A percentile compares a stretch with the other conserved stretches of the same genome.
Conservation (phyloP, 495 filamentous ascomycete genomes). For the Penicillium roqueforti region DNA sequence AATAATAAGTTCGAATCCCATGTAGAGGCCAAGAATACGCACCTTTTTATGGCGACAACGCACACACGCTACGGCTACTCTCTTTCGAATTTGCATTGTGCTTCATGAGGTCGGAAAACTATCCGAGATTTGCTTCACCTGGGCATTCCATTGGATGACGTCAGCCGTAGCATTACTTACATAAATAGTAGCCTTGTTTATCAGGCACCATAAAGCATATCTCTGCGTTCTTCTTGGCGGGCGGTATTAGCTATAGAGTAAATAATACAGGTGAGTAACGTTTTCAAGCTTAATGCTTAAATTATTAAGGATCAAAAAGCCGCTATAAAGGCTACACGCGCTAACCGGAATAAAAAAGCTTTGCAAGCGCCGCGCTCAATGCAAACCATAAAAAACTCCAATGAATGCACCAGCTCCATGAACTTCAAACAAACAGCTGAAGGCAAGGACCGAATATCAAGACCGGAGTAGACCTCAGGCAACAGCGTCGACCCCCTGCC, state of each 20-base stretch:
- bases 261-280: not conserved
- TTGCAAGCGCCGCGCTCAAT: conserved; percentile 2
- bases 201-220: not conserved
- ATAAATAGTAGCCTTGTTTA: not conserved
- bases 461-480: not conserved
- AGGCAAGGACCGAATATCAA: not conserved
- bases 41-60: conserved; percentile 33
- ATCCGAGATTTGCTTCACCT: conserved; percentile 3
- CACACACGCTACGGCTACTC: conserved; percentile 24
- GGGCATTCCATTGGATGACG: not conserved
- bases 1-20: not conserved
- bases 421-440: not conserved
- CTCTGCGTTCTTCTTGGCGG: too few relatives aligned
- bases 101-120: conserved; percentile 1
- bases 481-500: not conserved
- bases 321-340: not conserved
- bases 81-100: conserved; percentile 20
- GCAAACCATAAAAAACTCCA: conserved; percentile 4
- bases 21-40: not conserved
- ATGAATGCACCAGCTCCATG: not conserved
- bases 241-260: too few relatives aligned
- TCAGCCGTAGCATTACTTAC: not conserved
- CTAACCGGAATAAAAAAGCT: not conserved
- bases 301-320: not conserved
- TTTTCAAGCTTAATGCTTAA: not conserved